Base-by-base conservation (phyloP, 805 yeast species). In the Isabelozyma pseudorhagii region DNA sequence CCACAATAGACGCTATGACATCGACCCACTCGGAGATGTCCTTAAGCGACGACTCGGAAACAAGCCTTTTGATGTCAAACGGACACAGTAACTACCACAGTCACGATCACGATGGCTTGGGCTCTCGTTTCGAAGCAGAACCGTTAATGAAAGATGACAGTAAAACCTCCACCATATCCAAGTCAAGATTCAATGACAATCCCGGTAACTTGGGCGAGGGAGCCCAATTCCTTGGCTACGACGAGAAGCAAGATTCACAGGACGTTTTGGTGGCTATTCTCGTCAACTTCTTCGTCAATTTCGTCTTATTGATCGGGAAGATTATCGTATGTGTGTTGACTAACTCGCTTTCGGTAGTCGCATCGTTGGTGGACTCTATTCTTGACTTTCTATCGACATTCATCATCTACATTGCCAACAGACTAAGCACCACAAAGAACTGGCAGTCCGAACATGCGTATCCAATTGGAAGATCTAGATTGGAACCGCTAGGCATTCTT, bases 401-500 rank as follows among this genome's bases (percentile, higher is more conserved):
- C 50, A 87, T 88, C 55, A 88, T 88, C 45, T 87, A 74, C 67
- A 62, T 79, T 43, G 80, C 87, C 46, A 83, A 87, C 54, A 69
- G 68, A 51, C 67, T 78, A 48, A 77, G 85, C 3, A 65, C 69
- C 8, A 68, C 70, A 11, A 65, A 63, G 46, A 77, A 78, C 58
- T 77, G 83, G 75, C 69, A 72, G 46, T 69, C 79, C 3, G 67
- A 68, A 28, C 70, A 71, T 49, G 55, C 69, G 1, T 83, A 79
- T 56, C 96, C 96, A 0, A 81, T 88, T 21, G 96, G 96, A 3
- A 72, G 88, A 44, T 75, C 83, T 38, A 77, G 91, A 52, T 69
- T 87, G 38, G 94, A 87, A 60, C 96, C 96, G 0, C 74, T 87
- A 49, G 94, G 96, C 0, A 86, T 87, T 14, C 72, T 88, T 50